Base-by-base conservation (phyloP, 2,329 filamentous ascomycete species). In the Neonectria magnoliae region DNA sequence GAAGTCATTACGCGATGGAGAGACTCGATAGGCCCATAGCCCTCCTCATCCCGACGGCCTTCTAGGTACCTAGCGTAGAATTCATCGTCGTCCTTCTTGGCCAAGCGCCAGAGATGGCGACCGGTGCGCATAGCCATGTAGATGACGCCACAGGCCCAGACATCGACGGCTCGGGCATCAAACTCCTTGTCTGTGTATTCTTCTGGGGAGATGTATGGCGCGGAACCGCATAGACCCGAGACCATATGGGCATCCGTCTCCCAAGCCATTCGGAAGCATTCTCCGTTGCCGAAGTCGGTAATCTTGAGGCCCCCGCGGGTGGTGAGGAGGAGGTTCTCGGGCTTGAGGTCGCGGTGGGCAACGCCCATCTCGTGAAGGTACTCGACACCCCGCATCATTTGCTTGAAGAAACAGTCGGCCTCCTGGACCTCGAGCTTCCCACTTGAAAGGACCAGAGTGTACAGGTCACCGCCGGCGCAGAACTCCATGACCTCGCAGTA, bases 401-500 rank as follows among this genome's bases (percentile, higher is more conserved):
- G 96, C 82, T 98, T 97, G 85, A 99, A 99, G 79, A 96, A 97
- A 81, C 96, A 99, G 78, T 99, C 96, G 65, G 96, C 95, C 80
- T 99, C 96, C 65, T 89, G 85, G 31, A 97, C 93, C 78, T 96
- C 94, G 20, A 99, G 89, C 80, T 97, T 97, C 64, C 93, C 93
- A 41, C 94, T 93, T 7, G 96, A 90, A 31, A 98, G 88, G 20
- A 99, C 92, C 5, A 99, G 86, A 0, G 94, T 98, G 80, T 98
- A 98, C 25, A 99, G 85, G 77, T 99, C 96, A 64, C 96, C 96
- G 65, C 96, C 96, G 41, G 95, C 94, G 78, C 96, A 99, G 77
- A 96, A 99, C 81, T 99, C 96, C 96, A 99, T 99, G 57, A 99
- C 96, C 79, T 99, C 96, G 80, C 96, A 99, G 80, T 96, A 98